Evolutionary conservation across 2,329 filamentous ascomycete species (phyloP).

Genomic region (Microcera coccophila): DNA sequence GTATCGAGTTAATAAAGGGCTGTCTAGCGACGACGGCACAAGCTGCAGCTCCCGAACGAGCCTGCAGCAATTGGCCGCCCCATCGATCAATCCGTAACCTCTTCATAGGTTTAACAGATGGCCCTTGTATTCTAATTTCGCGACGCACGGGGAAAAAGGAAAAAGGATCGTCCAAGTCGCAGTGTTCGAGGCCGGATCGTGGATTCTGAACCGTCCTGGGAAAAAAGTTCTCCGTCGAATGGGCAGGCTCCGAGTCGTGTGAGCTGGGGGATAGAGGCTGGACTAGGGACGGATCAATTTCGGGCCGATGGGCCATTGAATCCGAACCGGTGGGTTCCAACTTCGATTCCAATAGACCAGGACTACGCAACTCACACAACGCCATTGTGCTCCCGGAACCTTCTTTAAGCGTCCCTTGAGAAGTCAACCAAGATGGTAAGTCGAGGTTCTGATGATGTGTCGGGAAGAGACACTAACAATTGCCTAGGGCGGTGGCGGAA

Average conservation of each 20-base stretch:
- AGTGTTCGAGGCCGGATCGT: constrained; percentile 11
- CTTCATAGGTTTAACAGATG: constrained; percentile 35
- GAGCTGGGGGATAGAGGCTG: constrained; percentile 17
- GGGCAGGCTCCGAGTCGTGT: constrained; percentile 32
- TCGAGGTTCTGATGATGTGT: neutral
- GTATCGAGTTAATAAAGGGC: constrained; percentile 20
- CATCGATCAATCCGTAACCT: constrained; percentile 41
- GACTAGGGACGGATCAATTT: neutral
- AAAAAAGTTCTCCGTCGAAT: constrained; percentile 37
- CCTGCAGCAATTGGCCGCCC: constrained; percentile 39
- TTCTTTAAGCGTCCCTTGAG: constrained; percentile 32
- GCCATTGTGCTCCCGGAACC: constrained; percentile 29
- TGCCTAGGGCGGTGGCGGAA: constrained; percentile 69
- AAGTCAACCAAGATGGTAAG: constrained; percentile 55
- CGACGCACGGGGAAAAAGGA: constrained; percentile 1
- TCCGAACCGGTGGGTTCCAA: no score
- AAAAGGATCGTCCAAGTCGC: constrained; percentile 3
- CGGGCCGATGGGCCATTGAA: no score
- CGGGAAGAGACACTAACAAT: constrained; percentile 37
- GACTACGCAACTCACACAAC: constrained; percentile 15
- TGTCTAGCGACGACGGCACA: constrained; percentile 20
- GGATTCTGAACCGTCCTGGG: constrained; percentile 16
- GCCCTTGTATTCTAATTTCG: constrained; percentile 14
- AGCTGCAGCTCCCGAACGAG: constrained; percentile 28
- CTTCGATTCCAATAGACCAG: no score